These are phyloP conservation scores for Arachnopeziza araneosa DNA, from an alignment of 2,329 filamentous ascomycete genomes.

Conservation along the genomic window DNA sequence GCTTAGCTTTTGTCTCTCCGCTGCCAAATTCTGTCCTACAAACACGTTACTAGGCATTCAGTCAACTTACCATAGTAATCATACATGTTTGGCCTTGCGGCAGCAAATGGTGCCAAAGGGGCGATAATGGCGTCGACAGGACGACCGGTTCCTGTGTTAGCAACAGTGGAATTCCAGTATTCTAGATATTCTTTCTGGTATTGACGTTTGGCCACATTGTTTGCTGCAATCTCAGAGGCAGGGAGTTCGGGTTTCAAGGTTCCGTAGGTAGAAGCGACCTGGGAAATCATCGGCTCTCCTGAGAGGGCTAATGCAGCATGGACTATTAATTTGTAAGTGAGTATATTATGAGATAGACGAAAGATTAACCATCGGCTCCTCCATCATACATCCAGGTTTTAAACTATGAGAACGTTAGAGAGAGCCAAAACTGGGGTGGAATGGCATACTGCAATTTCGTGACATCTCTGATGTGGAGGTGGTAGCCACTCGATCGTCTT, in stretches of 20 bases:
- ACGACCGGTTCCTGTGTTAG: slow-evolving; percentile 26
- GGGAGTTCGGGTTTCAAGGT: slow-evolving; percentile 30
- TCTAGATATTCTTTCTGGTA: slow-evolving; percentile 56
- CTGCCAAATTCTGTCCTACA: slow-evolving; percentile 11
- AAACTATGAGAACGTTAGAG: slow-evolving; percentile 14
- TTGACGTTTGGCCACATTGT: slow-evolving; percentile 47
- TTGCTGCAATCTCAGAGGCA: slow-evolving; percentile 26
- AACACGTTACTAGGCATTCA: slow-evolving; percentile 3
- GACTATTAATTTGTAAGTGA: slow-evolving; percentile 23
- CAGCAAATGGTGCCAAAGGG: slow-evolving; percentile 45
- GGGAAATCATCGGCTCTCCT: slow-evolving; percentile 42
- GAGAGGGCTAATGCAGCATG: slow-evolving; percentile 46
- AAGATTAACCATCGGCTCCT: slow-evolving; percentile 37
- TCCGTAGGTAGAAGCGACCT: slow-evolving; percentile 17
- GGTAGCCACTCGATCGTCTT: slow-evolving; percentile 55
- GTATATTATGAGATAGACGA: background rate
- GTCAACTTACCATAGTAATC: slow-evolving; percentile 35
- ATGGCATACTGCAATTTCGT: slow-evolving; percentile 36
- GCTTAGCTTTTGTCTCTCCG: slow-evolving; percentile 9
- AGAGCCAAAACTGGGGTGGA: slow-evolving; percentile 15
- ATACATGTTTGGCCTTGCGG: slow-evolving; percentile 42
- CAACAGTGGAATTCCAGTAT: slow-evolving; percentile 19
- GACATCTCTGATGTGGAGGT: slow-evolving; percentile 39
- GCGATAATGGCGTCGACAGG: slow-evolving; percentile 51
- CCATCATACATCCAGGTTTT: slow-evolving; percentile 42